phyloP scores from a whole-genome alignment of 2,329 filamentous ascomycete genomes.

The Fusarium scirpi region DNA sequence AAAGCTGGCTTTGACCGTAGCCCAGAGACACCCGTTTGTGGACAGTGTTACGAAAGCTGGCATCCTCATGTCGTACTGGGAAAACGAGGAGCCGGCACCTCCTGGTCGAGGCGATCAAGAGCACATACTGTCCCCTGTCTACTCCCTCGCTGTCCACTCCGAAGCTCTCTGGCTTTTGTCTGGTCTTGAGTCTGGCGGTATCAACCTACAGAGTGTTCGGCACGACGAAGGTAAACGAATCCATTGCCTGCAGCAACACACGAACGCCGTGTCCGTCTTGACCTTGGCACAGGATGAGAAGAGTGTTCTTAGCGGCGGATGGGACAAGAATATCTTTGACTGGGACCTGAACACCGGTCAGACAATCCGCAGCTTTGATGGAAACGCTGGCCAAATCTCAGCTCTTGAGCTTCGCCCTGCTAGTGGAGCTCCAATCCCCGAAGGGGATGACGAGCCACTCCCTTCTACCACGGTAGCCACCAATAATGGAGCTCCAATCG shows the following conservation, averaged over 20 bases:
- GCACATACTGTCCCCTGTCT: constrained; percentile 84
- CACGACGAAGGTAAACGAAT: constrained; percentile 96
- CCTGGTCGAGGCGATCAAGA: constrained; percentile 65
- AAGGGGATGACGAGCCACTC: constrained; percentile 71
- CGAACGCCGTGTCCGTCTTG: constrained; percentile 90
- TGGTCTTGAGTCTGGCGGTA: constrained; percentile 88
- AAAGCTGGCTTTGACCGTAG: constrained; percentile 92
- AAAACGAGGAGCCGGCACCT: constrained; percentile 83
- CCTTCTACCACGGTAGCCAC: constrained; percentile 78
- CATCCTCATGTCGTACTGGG: constrained; percentile 96
- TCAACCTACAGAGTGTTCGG: constrained; percentile 92
- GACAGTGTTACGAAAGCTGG: constrained; percentile 97
- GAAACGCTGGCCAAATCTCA: constrained; percentile 85
- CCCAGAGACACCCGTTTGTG: constrained; percentile 95
- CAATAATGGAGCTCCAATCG: constrained; percentile 74
- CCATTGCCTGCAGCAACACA: constrained; percentile 82
- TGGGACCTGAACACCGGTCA: constrained; percentile 94
- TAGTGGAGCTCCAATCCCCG: constrained; percentile 79
- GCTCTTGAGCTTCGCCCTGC: constrained; percentile 86
- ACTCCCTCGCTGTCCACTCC: constrained; percentile 91
- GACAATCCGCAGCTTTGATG: constrained; percentile 79
- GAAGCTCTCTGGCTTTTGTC: constrained; percentile 92
- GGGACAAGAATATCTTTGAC: constrained; percentile 94
- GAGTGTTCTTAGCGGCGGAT: constrained; percentile 90
- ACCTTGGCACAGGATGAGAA: constrained; percentile 85